Conservation (phyloP, 345 rosid genomes). For the Dipteronia sinensis region DNA sequence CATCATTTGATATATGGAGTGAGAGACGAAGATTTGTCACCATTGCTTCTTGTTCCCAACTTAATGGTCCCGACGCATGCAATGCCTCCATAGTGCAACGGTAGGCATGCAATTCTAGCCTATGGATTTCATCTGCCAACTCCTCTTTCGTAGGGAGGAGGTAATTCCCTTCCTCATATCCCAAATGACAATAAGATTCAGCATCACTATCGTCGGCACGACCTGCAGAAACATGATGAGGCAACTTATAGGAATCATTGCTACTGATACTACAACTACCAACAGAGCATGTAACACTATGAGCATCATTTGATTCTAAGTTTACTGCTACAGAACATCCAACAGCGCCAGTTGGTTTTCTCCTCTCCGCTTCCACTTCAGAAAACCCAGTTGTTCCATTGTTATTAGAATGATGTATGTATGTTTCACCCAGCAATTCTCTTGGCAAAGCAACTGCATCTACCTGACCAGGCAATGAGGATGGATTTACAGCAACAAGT, state of each 20-base stretch:
- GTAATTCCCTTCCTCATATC: constrained; percentile 28
- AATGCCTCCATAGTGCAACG: constrained; percentile 50
- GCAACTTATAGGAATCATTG: constrained; percentile 24
- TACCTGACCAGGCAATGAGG: constrained; percentile 28
- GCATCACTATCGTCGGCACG: constrained; percentile 42
- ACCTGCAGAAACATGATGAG: constrained; percentile 26
- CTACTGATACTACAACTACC: constrained; percentile 62
- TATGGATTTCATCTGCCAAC: constrained; percentile 55
- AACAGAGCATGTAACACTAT: constrained; percentile 55
- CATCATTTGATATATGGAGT: constrained; percentile 74
- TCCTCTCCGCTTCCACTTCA: constrained; percentile 39
- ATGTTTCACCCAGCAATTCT: constrained; percentile 38
- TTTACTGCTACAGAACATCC: constrained; percentile 36
- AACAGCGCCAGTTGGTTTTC: constrained; percentile 33
- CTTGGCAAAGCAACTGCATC: constrained; percentile 38
- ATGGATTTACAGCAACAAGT: constrained; percentile 27
- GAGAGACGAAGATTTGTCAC: constrained; percentile 72
- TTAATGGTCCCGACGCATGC: constrained; percentile 68
- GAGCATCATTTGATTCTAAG: constrained; percentile 35
- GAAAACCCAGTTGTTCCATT: constrained; percentile 29
- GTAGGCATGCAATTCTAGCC: constrained; percentile 64
- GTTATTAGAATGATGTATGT: constrained; percentile 29
- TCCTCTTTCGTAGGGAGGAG: constrained; percentile 35
- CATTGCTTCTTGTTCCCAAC: constrained; percentile 79
- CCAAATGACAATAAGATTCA: constrained; percentile 43